These are phyloP conservation scores for Brettanomyces nanus DNA, from an alignment of 805 yeast species.

Conservation along the genomic window DNA sequence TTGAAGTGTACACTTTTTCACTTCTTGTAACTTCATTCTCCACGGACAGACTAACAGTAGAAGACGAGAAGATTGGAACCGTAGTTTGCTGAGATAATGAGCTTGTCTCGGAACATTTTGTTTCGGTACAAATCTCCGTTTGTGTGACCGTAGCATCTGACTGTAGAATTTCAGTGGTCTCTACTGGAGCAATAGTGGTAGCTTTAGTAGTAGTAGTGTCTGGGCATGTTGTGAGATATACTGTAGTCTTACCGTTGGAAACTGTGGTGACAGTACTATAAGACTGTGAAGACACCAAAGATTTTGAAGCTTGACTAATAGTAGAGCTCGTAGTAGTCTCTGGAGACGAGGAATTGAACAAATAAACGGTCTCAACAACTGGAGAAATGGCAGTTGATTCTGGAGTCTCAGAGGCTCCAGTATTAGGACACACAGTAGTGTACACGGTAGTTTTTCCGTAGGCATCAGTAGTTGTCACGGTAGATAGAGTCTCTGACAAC, in stretches of 20 bases:
- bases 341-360: no score
- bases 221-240: constrained; percentile 3
- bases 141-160: neutral
- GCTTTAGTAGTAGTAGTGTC: neutral
- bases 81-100: no score
- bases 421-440: constrained; percentile 1
- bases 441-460: constrained; percentile 2
- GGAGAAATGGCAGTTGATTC: neutral
- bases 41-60: constrained; percentile 14
- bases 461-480: constrained; percentile 1
- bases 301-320: no score
- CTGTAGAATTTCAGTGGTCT: neutral
- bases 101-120: no score
- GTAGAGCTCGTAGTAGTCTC: no score
- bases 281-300: no score
- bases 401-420: no score
- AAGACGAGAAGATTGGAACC: constrained; percentile 13
- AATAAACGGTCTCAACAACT: neutral
- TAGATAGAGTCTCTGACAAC: no score
- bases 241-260: neutral
- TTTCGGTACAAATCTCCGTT: neutral
- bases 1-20: constrained; percentile 18
- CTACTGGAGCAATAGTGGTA: neutral
- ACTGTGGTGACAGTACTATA: no score
- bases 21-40: constrained; percentile 11